These are phyloP conservation scores for Fusarium subtropicale DNA, from an alignment of 2,329 filamentous ascomycete species.

Conservation along the genomic window DNA sequence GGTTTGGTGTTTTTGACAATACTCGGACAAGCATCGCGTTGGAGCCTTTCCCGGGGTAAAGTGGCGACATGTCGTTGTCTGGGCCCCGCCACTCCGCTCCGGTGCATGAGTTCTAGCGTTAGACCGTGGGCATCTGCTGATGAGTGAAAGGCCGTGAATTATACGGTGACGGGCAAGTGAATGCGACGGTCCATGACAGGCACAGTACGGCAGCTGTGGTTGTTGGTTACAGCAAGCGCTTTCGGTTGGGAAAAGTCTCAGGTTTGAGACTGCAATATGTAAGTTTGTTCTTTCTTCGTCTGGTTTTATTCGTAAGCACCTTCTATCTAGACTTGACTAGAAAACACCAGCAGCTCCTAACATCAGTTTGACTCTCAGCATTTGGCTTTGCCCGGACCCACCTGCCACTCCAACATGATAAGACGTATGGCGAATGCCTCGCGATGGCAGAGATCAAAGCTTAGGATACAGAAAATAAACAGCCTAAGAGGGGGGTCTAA, in stretches of 20 bases:
- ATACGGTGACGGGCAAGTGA: constrained; percentile 32
- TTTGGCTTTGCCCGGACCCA: constrained; percentile 19
- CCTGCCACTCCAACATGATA: constrained; percentile 15
- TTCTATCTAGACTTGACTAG: constrained; percentile 32
- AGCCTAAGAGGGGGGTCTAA: neutral
- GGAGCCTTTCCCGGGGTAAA: constrained; percentile 39
- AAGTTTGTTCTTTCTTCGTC: neutral
- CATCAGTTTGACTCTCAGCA: constrained; percentile 28
- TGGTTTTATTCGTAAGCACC: constrained; percentile 7
- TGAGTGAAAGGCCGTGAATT: constrained; percentile 25
- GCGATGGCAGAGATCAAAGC: neutral
- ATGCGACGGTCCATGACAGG: constrained; percentile 22
- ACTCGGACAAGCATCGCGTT: constrained; percentile 21
- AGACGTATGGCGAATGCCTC: constrained; percentile 38
- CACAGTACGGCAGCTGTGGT: neutral
- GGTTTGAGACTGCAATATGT: neutral
- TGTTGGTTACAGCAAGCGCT: neutral
- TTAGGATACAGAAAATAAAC: neutral
- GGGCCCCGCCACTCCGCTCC: constrained; percentile 34
- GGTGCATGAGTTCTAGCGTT: constrained; percentile 24
- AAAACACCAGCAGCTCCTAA: constrained; percentile 31
- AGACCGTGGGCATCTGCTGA: constrained; percentile 31
- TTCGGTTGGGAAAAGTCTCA: neutral
- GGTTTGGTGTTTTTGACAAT: constrained; percentile 3
- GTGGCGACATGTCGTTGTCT: constrained; percentile 38